Conservation (phyloP, 2,329 filamentous ascomycete species). For the Byssoonygena ceratinophila region DNA sequence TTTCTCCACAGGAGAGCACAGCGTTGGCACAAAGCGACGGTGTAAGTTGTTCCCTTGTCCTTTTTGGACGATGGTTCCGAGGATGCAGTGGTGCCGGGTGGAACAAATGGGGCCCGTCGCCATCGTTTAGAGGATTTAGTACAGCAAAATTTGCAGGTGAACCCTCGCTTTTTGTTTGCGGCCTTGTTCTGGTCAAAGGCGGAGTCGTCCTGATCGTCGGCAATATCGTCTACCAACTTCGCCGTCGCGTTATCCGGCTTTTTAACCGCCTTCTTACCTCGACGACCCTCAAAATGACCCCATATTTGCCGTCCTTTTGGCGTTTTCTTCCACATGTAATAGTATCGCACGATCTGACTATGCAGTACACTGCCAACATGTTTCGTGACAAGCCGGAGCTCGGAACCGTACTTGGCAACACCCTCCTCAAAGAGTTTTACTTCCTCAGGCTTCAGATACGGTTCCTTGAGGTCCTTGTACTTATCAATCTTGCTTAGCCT, state of each 20-base stretch:
- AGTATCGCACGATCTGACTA: constrained; percentile 76
- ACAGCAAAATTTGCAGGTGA: constrained; percentile 88
- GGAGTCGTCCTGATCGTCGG: constrained; percentile 85
- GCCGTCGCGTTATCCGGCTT: constrained; percentile 47
- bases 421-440: constrained; percentile 86
- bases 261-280: constrained; percentile 78
- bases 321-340: constrained; percentile 98
- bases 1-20: constrained; percentile 91
- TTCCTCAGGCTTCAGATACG: constrained; percentile 65
- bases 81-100: constrained; percentile 58
- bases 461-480: constrained; percentile 67
- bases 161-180: constrained; percentile 62
- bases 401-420: constrained; percentile 80
- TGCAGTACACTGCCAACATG: constrained; percentile 70
- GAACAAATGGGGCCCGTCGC: constrained; percentile 73
- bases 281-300: constrained; percentile 77
- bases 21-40: constrained; percentile 75
- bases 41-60: constrained; percentile 64
- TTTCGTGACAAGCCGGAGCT: constrained; percentile 69
- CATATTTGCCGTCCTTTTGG: constrained; percentile 75
- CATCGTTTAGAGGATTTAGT: constrained; percentile 75
- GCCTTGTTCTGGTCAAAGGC: constrained; percentile 90
- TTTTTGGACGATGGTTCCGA: constrained; percentile 56
- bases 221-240: constrained; percentile 83
- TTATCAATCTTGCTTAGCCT: constrained; percentile 58